Percentiles rank a stretch among this genome's conserved stretches.
These are phyloP conservation scores for Corylus heterophylla DNA, from an alignment of 306 rosid species.

Conservation along the genomic window DNA sequence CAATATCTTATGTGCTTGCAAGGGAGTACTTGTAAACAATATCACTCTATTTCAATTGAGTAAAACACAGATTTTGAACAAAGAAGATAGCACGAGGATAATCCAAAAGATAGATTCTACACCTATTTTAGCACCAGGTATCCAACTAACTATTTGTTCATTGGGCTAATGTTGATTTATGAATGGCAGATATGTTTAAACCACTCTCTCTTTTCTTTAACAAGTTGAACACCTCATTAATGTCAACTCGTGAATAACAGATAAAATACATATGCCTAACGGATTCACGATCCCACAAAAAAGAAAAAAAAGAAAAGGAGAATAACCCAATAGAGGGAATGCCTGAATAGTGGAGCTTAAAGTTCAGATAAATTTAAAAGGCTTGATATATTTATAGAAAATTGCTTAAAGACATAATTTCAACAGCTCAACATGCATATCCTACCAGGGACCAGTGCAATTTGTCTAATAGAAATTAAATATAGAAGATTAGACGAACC, in stretches of 20 bases:
- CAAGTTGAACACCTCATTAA: not conserved
- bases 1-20: not conserved
- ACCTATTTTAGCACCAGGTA: not conserved
- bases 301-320: not conserved
- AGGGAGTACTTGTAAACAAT: not conserved
- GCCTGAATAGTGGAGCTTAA: not conserved
- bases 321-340: not conserved
- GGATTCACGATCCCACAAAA: not conserved
- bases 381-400: not conserved
- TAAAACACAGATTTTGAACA: not conserved
- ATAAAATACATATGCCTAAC: not conserved
- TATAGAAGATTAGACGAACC: not conserved
- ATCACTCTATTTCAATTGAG: not conserved
- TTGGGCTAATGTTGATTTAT: not conserved
- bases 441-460: not conserved
- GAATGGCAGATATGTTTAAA: not conserved
- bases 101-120: not conserved
- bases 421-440: not conserved
- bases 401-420: not conserved
- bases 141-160: not conserved
- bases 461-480: not conserved
- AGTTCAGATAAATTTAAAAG: not conserved
- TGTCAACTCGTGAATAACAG: not conserved
- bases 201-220: not conserved
- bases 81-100: not conserved